These are phyloP conservation scores for Thermothelomyces thermophilus DNA, from an alignment of 2,329 filamentous ascomycete species.

Conservation along the genomic window DNA sequence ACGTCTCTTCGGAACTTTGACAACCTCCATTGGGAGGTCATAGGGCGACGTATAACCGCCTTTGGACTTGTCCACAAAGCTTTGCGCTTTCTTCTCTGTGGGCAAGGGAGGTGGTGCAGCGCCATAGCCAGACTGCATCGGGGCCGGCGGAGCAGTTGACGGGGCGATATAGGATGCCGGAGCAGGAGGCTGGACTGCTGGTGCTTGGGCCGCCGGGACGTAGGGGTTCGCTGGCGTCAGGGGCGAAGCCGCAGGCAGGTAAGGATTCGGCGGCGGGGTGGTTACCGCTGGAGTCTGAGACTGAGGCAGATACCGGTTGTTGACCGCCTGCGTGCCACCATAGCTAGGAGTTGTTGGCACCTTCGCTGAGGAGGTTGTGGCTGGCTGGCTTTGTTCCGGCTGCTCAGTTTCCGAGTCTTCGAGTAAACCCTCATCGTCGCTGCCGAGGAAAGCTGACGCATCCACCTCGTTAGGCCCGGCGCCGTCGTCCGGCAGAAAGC, in stretches of 20 bases:
- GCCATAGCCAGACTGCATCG: conserved; percentile 32
- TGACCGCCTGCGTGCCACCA: conserved; percentile 17
- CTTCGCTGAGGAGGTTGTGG: conserved; percentile 19
- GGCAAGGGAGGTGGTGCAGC: conserved; percentile 33
- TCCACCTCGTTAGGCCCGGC: conserved; percentile 46
- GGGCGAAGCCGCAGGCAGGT: conserved; percentile 19
- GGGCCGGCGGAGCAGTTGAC: conserved; percentile 23
- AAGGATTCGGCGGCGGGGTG: conserved; percentile 24
- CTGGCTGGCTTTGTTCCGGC: conserved; percentile 25
- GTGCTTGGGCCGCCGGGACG: conserved; percentile 8
- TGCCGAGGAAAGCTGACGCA: conserved; percentile 62
- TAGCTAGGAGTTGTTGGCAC: conserved; percentile 12
- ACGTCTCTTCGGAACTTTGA: conserved; percentile 59
- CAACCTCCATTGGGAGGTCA: conserved; percentile 85
- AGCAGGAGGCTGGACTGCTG: conserved; percentile 17
- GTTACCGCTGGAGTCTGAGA: conserved; percentile 24
- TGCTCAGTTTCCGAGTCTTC: conserved; percentile 55
- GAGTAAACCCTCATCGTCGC: conserved; percentile 80
- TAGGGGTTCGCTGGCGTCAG: conserved; percentile 15
- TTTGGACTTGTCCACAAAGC: conserved; percentile 85
- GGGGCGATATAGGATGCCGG: conserved; percentile 22
- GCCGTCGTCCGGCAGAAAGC: conserved; percentile 54
- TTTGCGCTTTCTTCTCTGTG: conserved; percentile 59
- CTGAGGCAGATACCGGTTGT: conserved; percentile 32
- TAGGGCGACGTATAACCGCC: conserved; percentile 92